Evolutionary conservation across 2,329 filamentous ascomycete genomes (phyloP).

Genomic region (Alternaria brassicicola): DNA sequence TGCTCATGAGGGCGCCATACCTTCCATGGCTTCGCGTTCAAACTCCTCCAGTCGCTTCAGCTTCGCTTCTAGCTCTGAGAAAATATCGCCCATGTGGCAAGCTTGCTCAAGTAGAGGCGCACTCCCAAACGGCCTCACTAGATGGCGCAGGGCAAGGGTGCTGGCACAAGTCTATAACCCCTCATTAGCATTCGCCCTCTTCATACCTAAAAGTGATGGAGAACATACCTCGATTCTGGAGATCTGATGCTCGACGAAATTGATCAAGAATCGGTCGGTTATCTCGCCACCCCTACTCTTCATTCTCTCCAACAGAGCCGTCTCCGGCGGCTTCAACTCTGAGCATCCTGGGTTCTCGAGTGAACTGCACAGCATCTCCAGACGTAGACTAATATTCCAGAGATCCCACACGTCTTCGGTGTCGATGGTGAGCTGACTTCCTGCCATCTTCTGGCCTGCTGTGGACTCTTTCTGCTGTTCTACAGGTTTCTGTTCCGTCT

Average conservation of each 20-base stretch:
- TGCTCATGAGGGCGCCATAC: slow-evolving; percentile 34
- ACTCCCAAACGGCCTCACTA: slow-evolving; percentile 72
- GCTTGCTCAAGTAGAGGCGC: slow-evolving; percentile 72
- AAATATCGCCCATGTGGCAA: slow-evolving; percentile 75
- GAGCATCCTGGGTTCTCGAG: slow-evolving; percentile 73
- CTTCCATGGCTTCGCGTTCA: slow-evolving; percentile 36
- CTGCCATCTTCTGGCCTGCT: slow-evolving; percentile 66
- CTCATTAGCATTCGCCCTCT: slow-evolving; percentile 23
- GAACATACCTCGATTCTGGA: slow-evolving; percentile 86
- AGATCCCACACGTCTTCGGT: slow-evolving; percentile 86
- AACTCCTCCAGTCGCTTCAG: slow-evolving; percentile 65
- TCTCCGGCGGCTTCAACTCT: slow-evolving; percentile 78
- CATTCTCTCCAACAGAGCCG: slow-evolving; percentile 77
- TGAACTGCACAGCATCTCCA: slow-evolving; percentile 91
- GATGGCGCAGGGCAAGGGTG: slow-evolving; percentile 78
- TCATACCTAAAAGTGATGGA: neutral
- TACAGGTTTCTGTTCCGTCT: slow-evolving; percentile 51
- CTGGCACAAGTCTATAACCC: slow-evolving; percentile 76
- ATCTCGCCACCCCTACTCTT: slow-evolving; percentile 79
- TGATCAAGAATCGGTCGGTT: slow-evolving; percentile 84
- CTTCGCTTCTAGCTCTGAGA: slow-evolving; percentile 66
- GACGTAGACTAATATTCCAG: slow-evolving; percentile 84
- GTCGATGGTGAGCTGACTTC: slow-evolving; percentile 75
- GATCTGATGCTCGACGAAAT: slow-evolving; percentile 93
- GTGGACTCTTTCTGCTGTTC: slow-evolving; percentile 47